Conservation (phyloP, 2,329 filamentous ascomycete species). For the Metarhizium album region DNA sequence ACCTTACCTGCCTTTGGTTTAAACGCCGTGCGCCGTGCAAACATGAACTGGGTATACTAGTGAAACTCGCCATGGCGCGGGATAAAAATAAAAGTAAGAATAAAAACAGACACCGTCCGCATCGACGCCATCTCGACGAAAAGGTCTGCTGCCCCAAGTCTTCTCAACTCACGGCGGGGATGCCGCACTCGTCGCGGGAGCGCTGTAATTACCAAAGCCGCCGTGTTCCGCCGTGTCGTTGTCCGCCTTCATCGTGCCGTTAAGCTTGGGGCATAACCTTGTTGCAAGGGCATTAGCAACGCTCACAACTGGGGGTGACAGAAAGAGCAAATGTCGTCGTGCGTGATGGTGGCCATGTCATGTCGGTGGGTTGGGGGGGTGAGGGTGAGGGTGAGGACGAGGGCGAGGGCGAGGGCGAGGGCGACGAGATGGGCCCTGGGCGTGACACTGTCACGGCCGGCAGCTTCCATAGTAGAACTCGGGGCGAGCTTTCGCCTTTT, state of each 20-base stretch:
- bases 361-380: too few species aligned
- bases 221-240: slow-evolving; percentile 44
- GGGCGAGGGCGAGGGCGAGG: too few species aligned
- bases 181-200: slow-evolving; percentile 22
- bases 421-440: neutral
- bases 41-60: neutral
- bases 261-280: slow-evolving; percentile 76
- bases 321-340: neutral
- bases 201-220: slow-evolving; percentile 46
- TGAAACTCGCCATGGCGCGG: neutral
- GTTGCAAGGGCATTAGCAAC: slow-evolving; percentile 26
- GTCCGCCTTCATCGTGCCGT: slow-evolving; percentile 63
- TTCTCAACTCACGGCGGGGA: slow-evolving; percentile 15
- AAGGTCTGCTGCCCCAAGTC: too few species aligned
- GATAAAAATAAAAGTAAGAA: neutral
- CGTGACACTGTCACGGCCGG: slow-evolving; percentile 11
- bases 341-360: neutral
- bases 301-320: neutral
- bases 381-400: too few species aligned
- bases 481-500: slow-evolving; percentile 12
- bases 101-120: neutral
- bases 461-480: slow-evolving; percentile 12
- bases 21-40: neutral
- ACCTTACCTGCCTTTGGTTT: too few species aligned
- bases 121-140: neutral